Conservation (phyloP, 805 yeast genomes). For the Nakazawaea wickerhamii region DNA sequence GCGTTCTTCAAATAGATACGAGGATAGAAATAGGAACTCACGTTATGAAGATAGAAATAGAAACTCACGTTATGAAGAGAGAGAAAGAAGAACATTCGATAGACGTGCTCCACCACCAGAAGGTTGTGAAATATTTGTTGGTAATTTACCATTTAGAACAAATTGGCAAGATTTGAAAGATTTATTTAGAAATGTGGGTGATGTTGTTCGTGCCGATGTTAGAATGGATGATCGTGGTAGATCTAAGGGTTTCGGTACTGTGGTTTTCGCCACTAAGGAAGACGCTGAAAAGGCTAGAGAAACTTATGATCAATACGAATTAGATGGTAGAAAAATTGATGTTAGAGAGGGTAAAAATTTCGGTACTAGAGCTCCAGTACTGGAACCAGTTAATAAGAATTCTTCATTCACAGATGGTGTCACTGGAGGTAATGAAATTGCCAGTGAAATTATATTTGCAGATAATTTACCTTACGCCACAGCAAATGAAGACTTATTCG, state of each 20-base stretch:
- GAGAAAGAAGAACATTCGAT: slow-evolving; percentile 14
- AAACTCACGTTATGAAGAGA: slow-evolving; percentile 14
- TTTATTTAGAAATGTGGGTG: slow-evolving; percentile 71
- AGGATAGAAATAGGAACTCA: slow-evolving; percentile 20
- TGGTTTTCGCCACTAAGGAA: slow-evolving; percentile 57
- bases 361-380: slow-evolving; percentile 13
- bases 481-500: slow-evolving; percentile 76
- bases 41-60: slow-evolving; percentile 17
- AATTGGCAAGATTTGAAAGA: slow-evolving; percentile 86
- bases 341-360: slow-evolving; percentile 65
- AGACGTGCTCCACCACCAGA: slow-evolving; percentile 19
- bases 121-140: slow-evolving; percentile 61
- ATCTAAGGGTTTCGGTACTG: slow-evolving; percentile 85
- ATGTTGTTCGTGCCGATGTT: slow-evolving; percentile 78
- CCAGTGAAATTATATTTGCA: slow-evolving; percentile 59
- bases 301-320: slow-evolving; percentile 58
- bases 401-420: slow-evolving; percentile 65
- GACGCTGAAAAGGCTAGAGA: slow-evolving; percentile 71
- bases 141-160: slow-evolving; percentile 76
- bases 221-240: slow-evolving; percentile 61
- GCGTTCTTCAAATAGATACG: slow-evolving; percentile 5
- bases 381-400: slow-evolving; percentile 26
- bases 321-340: slow-evolving; percentile 74
- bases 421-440: slow-evolving; percentile 47
- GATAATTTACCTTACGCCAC: slow-evolving; percentile 86